These are phyloP conservation scores for Crithidia expoeki DNA, from an alignment of 208 protist species.

Conservation along the genomic window DNA sequence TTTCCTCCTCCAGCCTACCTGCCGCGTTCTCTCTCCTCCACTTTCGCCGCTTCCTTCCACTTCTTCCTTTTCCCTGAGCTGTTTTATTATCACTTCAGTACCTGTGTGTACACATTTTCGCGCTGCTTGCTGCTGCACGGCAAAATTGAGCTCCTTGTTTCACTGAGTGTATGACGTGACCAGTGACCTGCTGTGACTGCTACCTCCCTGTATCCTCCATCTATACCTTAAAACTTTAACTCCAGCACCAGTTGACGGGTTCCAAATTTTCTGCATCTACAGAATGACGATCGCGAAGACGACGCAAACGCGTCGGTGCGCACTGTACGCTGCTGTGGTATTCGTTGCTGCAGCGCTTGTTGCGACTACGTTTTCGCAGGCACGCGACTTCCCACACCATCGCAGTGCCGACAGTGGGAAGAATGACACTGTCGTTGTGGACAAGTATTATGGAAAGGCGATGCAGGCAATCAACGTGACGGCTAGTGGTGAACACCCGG, in stretches of 20 bases:
- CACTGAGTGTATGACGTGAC: neutral
- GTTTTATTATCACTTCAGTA: neutral
- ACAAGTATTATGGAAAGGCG: too few species aligned
- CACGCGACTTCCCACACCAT: neutral
- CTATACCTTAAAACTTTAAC: neutral
- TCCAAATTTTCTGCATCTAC: too few species aligned
- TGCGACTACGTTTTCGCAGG: slow-evolving; percentile 1
- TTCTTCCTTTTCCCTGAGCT: neutral
- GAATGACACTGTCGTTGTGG: neutral
- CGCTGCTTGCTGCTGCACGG: neutral
- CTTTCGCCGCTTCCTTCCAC: neutral
- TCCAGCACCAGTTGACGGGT: neutral
- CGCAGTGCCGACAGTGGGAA: neutral
- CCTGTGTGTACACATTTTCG: too few species aligned
- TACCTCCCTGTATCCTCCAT: neutral
- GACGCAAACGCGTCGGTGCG: slow-evolving; percentile 4
- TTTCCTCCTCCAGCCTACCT: too few species aligned
- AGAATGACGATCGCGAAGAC: neutral
- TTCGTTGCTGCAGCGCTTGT: slow-evolving; percentile 3
- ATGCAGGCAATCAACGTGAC: too few species aligned
- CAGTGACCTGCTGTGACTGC: neutral
- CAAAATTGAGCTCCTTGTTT: neutral
- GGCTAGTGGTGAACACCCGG: too few species aligned
- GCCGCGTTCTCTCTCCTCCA: neutral
- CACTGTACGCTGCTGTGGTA: neutral